Percentiles rank a stretch among this genome's conserved stretches.
Conservation (phyloP, 148 eudicot species). For the Bassia scoparia region DNA sequence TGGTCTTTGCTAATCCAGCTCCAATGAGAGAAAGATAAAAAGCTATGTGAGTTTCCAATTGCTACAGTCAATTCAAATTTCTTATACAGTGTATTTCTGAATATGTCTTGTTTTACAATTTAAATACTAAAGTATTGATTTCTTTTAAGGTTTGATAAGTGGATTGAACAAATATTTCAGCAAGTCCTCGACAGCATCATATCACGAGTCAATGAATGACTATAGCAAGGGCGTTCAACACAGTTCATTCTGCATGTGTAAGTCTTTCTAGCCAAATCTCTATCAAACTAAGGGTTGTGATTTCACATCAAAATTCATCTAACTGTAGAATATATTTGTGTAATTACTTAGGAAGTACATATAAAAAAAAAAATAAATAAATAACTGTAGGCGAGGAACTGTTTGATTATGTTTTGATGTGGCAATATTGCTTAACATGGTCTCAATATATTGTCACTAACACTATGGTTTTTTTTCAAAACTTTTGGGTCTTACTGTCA, state of each 20-base stretch:
- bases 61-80: not conserved
- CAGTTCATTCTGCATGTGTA: not conserved
- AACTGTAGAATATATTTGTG: not conserved
- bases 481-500: no score
- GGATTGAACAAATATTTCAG: constrained; percentile 12
- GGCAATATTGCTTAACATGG: no score
- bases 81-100: not conserved
- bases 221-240: not conserved
- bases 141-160: constrained; percentile 7
- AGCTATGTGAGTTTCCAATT: constrained; percentile 13
- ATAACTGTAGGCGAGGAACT: no score
- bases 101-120: not conserved
- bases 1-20: not conserved
- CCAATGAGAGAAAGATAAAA: not conserved
- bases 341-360: no score
- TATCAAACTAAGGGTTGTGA: no score
- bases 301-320: not conserved
- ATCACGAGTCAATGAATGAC: not conserved
- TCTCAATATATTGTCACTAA: not conserved
- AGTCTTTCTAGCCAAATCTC: not conserved
- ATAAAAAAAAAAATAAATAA: no score
- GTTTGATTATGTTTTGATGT: no score
- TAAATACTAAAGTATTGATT: not conserved
- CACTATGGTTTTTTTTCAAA: no score
- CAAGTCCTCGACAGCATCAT: constrained; percentile 5